Conservation (phyloP, 2,329 filamentous ascomycete species). For the Phaeosphaeriaceae sp. region DNA sequence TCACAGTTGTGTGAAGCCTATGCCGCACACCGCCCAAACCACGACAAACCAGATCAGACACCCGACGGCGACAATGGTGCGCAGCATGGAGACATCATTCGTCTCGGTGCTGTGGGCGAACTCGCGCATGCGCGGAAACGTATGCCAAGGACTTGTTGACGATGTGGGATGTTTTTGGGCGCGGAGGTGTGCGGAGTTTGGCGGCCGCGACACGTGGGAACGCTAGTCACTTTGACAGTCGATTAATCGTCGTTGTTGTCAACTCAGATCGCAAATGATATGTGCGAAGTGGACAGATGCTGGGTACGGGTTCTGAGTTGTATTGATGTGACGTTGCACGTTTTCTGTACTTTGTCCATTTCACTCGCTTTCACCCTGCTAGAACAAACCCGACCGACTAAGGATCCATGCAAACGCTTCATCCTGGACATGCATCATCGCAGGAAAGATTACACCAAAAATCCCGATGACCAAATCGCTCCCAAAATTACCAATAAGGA, state of each 20-base stretch:
- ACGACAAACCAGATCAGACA: slow-evolving; percentile 64
- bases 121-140: slow-evolving; percentile 43
- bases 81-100: slow-evolving; percentile 42
- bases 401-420: not conserved
- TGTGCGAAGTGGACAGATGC: not conserved
- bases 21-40: slow-evolving; percentile 62
- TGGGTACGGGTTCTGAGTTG: not conserved
- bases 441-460: not conserved
- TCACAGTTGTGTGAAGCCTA: slow-evolving; percentile 68
- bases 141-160: slow-evolving; percentile 13
- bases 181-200: slow-evolving; percentile 29
- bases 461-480: not conserved
- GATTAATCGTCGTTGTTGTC: not conserved
- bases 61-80: slow-evolving; percentile 51
- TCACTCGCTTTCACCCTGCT: not conserved
- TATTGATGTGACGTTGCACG: not conserved
- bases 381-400: not conserved
- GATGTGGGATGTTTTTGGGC: slow-evolving; percentile 18
- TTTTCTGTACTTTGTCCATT: not conserved
- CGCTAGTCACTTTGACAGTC: not conserved
- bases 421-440: not conserved
- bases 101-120: slow-evolving; percentile 27
- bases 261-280: not conserved
- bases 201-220: slow-evolving; percentile 5
- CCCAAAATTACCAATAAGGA: not conserved